These are phyloP conservation scores for Paraconiothyrium sp. DNA, from an alignment of 2,329 filamentous ascomycete species.

Conservation along the genomic window DNA sequence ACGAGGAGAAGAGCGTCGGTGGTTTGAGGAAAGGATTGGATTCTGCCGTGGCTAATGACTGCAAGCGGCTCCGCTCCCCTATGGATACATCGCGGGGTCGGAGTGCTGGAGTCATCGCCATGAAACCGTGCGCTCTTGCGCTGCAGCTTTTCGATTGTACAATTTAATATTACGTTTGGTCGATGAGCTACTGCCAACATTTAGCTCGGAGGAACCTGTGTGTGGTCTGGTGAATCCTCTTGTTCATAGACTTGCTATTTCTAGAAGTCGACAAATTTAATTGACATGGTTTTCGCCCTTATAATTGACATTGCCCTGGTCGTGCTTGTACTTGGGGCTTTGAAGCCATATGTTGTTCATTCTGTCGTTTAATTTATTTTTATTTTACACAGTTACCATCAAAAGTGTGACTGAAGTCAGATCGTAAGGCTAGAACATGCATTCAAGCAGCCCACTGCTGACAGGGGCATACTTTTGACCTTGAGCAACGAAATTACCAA, in stretches of 20 bases:
- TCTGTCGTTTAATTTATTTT: too few species aligned
- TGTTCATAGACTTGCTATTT: constrained; percentile 44
- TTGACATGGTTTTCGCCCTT: constrained; percentile 45
- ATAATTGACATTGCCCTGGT: constrained; percentile 12
- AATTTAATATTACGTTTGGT: constrained; percentile 47
- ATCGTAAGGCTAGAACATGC: not conserved
- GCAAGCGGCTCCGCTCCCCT: constrained; percentile 40
- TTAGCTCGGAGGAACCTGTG: constrained; percentile 39
- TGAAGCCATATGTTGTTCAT: not conserved
- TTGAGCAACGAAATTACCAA: constrained; percentile 13
- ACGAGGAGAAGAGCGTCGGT: constrained; percentile 27
- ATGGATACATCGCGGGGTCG: constrained; percentile 44
- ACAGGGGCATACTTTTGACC: constrained; percentile 10
- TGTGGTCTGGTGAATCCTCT: constrained; percentile 47
- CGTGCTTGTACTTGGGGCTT: not conserved
- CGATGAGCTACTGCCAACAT: constrained; percentile 39
- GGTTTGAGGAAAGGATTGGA: constrained; percentile 28
- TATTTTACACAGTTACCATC: too few species aligned
- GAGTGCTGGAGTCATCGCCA: constrained; percentile 36
- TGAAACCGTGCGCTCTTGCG: constrained; percentile 36
- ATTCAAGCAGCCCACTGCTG: not conserved
- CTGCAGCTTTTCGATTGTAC: constrained; percentile 48
- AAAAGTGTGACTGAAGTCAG: not conserved
- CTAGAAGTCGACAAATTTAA: constrained; percentile 40
- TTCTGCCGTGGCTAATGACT: constrained; percentile 45